Conservation (phyloP, 257 asterid species). For the Primulina huaijiensis region DNA sequence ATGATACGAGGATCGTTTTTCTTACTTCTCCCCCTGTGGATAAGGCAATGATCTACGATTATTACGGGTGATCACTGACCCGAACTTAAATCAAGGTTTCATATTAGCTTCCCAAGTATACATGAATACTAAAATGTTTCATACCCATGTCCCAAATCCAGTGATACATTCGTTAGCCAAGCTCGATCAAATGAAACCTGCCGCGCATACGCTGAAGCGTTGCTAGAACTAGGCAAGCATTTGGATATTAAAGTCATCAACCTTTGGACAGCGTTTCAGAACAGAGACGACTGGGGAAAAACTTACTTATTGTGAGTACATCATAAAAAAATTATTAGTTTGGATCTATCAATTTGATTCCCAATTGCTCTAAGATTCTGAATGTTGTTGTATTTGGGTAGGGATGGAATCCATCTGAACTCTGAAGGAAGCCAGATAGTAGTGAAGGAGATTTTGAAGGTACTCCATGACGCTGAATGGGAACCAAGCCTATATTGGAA, state of each 20-base stretch:
- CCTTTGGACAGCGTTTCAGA: conserved; percentile 60
- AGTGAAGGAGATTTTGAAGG: conserved; percentile 63
- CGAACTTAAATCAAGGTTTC: not conserved
- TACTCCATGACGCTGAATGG: conserved; percentile 70
- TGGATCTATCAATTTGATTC: not conserved
- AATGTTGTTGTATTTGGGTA: not conserved
- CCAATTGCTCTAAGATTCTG: not conserved
- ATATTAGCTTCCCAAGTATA: not conserved
- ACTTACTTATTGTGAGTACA: conserved; percentile 49
- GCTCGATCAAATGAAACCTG: conserved; percentile 51
- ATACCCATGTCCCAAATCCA: conserved; percentile 13
- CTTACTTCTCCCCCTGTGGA: conserved; percentile 54
- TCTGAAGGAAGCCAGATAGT: conserved; percentile 61
- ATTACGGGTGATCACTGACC: conserved; percentile 31
- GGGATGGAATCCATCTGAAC: conserved; percentile 75
- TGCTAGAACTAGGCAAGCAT: conserved; percentile 46
- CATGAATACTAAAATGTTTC: not conserved
- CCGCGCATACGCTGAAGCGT: conserved; percentile 52
- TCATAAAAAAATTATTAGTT: too few species aligned
- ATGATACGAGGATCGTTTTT: conserved; percentile 38
- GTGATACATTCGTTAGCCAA: conserved; percentile 32
- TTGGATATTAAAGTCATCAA: conserved; percentile 53
- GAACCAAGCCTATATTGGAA: conserved; percentile 70
- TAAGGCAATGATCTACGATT: conserved; percentile 32
- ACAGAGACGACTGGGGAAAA: conserved; percentile 51